Percentiles rank a stretch among this genome's conserved stretches.
phyloP scores from a whole-genome alignment of 2,329 filamentous ascomycete genomes.

The Xenosphaeropsis pyriputrescens region DNA sequence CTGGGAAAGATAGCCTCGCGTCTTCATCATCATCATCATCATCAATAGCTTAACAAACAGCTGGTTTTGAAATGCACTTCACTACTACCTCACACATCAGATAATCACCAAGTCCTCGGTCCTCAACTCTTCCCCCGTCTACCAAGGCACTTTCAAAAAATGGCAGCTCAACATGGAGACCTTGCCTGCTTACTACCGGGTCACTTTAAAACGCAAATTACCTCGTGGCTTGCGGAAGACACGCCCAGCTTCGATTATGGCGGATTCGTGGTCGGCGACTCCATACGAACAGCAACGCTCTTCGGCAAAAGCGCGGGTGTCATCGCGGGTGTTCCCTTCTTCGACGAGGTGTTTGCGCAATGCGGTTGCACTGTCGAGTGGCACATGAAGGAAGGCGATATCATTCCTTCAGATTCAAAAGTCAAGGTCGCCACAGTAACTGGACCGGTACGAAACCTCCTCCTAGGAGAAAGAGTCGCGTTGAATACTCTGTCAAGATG shows the following conservation, averaged over 20 bases:
- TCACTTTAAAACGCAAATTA: conserved; percentile 69
- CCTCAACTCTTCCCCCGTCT: too few relatives aligned
- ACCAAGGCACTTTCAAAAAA: conserved; percentile 7
- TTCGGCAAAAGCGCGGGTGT: conserved; percentile 63
- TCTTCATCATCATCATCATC: too few relatives aligned
- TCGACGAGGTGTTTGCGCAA: conserved; percentile 84
- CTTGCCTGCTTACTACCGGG: conserved; percentile 66
- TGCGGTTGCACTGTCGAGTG: conserved; percentile 86
- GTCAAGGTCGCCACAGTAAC: conserved; percentile 63
- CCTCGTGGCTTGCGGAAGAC: conserved; percentile 86
- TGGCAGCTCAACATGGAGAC: conserved; percentile 31
- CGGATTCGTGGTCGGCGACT: conserved; percentile 84
- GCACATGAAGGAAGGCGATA: conserved; percentile 63
- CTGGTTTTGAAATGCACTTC: too few relatives aligned
- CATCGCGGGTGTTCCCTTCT: conserved; percentile 85
- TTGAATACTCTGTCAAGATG: conserved; percentile 84
- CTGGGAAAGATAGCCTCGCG: too few relatives aligned
- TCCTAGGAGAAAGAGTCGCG: conserved; percentile 88
- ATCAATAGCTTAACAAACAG: too few relatives aligned
- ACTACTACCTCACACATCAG: too few relatives aligned
- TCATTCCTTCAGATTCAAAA: conserved; percentile 46
- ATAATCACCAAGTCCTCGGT: too few relatives aligned
- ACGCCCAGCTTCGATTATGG: conserved; percentile 95
- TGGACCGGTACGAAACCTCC: conserved; percentile 60
- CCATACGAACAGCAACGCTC: conserved; percentile 45